These are phyloP conservation scores for Vanrija humicola DNA, from an alignment of 1,284 basidiomycete species.

Conservation along the genomic window DNA sequence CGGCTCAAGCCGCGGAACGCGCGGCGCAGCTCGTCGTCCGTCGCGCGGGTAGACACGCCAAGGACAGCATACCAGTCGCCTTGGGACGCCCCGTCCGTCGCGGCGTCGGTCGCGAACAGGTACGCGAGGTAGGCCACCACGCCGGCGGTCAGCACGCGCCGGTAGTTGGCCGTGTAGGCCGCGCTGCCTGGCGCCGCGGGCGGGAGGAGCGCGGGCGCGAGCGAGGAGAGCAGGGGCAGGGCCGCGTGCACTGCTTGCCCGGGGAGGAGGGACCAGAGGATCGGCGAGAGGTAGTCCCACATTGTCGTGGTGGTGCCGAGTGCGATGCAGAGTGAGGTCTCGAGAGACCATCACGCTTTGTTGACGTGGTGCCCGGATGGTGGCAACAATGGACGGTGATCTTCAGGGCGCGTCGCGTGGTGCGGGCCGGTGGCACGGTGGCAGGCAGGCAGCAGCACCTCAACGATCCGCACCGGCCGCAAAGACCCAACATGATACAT, in stretches of 20 bases:
- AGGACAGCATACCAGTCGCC: constrained; percentile 69
- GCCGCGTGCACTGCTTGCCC: constrained; percentile 26
- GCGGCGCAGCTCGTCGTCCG: constrained; percentile 62
- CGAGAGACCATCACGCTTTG: too few relatives aligned
- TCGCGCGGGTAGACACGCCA: constrained; percentile 59
- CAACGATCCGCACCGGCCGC: too few relatives aligned
- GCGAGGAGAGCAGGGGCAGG: constrained; percentile 25
- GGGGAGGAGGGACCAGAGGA: constrained; percentile 38
- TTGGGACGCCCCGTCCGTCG: constrained; percentile 49
- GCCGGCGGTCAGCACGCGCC: constrained; percentile 39
- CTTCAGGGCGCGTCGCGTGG: too few relatives aligned
- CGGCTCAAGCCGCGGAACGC: constrained; percentile 67
- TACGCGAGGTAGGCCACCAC: constrained; percentile 65
- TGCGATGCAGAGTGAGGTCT: too few relatives aligned
- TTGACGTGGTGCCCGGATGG: too few relatives aligned
- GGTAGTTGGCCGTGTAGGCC: constrained; percentile 28
- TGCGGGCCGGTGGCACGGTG: too few relatives aligned
- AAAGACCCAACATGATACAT: too few relatives aligned
- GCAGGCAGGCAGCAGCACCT: too few relatives aligned
- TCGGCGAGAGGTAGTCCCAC: constrained; percentile 18
- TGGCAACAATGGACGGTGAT: too few relatives aligned
- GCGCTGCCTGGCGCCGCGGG: constrained; percentile 23
- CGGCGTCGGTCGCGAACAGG: constrained; percentile 61
- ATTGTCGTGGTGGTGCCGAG: too few relatives aligned
- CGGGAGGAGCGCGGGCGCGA: constrained; percentile 29